Conservation (phyloP, 108 stramenopile species). For the Skeletonema menzelii region DNA sequence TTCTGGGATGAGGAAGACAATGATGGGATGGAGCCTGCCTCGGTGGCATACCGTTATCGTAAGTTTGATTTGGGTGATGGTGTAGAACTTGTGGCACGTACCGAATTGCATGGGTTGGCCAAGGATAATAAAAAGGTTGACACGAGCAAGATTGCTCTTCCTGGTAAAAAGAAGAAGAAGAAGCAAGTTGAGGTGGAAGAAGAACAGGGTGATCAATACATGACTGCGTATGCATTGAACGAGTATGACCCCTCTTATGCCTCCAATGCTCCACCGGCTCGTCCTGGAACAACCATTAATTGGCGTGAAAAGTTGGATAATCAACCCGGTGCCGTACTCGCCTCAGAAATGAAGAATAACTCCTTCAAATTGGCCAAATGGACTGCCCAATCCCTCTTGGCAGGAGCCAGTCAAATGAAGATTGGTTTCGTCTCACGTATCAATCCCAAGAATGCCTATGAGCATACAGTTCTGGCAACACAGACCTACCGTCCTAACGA, state of each 20-base stretch:
- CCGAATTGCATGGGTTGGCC: conserved; percentile 83
- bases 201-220: conserved; percentile 66
- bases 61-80: conserved; percentile 87
- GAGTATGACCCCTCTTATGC: conserved; percentile 86
- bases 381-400: conserved; percentile 95
- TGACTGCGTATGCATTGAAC: conserved; percentile 97
- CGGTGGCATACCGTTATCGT: conserved; percentile 96
- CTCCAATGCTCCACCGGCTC: conserved; percentile 19
- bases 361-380: conserved; percentile 97
- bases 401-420: conserved; percentile 98
- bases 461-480: conserved; percentile 93
- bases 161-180: conserved; percentile 40
- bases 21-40: conserved; percentile 94
- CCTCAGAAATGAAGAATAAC: conserved; percentile 98
- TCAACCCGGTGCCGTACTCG: conserved; percentile 94
- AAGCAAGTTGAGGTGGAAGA: conserved; percentile 21
- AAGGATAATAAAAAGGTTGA: conserved; percentile 52
- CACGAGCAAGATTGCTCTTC: conserved; percentile 16
- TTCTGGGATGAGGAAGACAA: conserved; percentile 97
- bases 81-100: conserved; percentile 71
- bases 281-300: conserved; percentile 34
- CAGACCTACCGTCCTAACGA: conserved; percentile 96
- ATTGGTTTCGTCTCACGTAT: conserved; percentile 92
- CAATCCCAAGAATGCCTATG: conserved; percentile 85
- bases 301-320: conserved; percentile 94